A percentile compares a stretch with the other conserved stretches of the same genome.
These are phyloP conservation scores for Nakazawaea wickerhamii DNA, from an alignment of 805 yeast species.

Conservation along the genomic window DNA sequence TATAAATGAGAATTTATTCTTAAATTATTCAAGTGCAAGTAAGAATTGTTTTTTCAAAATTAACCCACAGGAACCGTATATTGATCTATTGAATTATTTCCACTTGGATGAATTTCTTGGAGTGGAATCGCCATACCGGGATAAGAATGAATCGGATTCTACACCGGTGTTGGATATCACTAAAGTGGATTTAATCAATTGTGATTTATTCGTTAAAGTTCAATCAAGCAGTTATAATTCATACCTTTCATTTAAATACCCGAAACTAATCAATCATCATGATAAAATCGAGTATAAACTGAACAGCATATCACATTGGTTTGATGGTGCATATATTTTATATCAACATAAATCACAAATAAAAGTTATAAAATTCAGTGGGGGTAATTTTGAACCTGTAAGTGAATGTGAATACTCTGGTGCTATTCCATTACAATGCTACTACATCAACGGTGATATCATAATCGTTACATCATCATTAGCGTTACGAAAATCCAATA, in stretches of 20 bases:
- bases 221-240: slow-evolving; percentile 1
- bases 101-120: background rate
- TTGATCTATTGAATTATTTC: slow-evolving; percentile 8
- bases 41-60: slow-evolving; percentile 8
- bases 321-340: background rate
- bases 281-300: background rate
- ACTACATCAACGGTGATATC: background rate
- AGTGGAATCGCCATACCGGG: no score
- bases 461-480: background rate
- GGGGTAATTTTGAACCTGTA: background rate
- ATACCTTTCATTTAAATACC: background rate
- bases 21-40: slow-evolving; percentile 2
- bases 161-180: slow-evolving; percentile 2
- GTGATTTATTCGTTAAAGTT: background rate
- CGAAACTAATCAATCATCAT: background rate
- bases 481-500: background rate
- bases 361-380: background rate
- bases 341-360: background rate
- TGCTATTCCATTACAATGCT: background rate
- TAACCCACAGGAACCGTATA: background rate
- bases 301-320: background rate
- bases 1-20: slow-evolving; percentile 6
- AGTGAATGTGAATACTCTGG: background rate
- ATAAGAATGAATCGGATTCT: no score
- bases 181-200: background rate